These are phyloP conservation scores for Alternaria sp. DNA, from an alignment of 2,329 filamentous ascomycete species.

Conservation along the genomic window DNA sequence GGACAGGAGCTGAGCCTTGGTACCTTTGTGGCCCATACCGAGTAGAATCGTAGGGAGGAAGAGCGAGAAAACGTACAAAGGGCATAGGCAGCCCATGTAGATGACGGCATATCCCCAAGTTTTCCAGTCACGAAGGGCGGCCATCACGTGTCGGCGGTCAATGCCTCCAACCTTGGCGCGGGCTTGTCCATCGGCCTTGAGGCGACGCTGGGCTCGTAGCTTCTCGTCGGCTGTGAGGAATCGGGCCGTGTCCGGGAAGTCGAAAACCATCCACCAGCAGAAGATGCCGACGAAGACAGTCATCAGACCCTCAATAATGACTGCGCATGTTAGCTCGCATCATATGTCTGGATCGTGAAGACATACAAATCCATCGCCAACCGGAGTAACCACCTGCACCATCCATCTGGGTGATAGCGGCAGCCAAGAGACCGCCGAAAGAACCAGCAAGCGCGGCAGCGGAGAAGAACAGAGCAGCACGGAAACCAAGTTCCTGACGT, in stretches of 20 bases:
- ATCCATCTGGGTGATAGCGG: slow-evolving; percentile 66
- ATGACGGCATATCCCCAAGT: slow-evolving; percentile 63
- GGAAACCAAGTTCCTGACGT: slow-evolving; percentile 60
- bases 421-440: slow-evolving; percentile 66
- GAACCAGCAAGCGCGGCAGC: slow-evolving; percentile 65
- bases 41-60: slow-evolving; percentile 57
- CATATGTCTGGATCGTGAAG: background rate
- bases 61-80: slow-evolving; percentile 45
- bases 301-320: slow-evolving; percentile 47
- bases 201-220: slow-evolving; percentile 65
- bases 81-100: slow-evolving; percentile 66
- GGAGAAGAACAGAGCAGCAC: slow-evolving; percentile 66
- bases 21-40: slow-evolving; percentile 61
- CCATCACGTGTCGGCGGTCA: slow-evolving; percentile 48
- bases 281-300: slow-evolving; percentile 46
- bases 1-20: slow-evolving; percentile 72
- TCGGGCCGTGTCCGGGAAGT: slow-evolving; percentile 66
- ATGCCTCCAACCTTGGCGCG: slow-evolving; percentile 61
- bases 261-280: slow-evolving; percentile 65
- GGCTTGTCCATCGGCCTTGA: slow-evolving; percentile 72
- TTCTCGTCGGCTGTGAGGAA: slow-evolving; percentile 62
- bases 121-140: slow-evolving; percentile 57
- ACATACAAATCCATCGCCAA: slow-evolving; percentile 49
- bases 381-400: slow-evolving; percentile 55
- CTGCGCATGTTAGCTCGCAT: slow-evolving; percentile 23